These are phyloP conservation scores for Pulveroboletus sp. DNA, from an alignment of 768 basidiomycete genomes.

Conservation along the genomic window DNA sequence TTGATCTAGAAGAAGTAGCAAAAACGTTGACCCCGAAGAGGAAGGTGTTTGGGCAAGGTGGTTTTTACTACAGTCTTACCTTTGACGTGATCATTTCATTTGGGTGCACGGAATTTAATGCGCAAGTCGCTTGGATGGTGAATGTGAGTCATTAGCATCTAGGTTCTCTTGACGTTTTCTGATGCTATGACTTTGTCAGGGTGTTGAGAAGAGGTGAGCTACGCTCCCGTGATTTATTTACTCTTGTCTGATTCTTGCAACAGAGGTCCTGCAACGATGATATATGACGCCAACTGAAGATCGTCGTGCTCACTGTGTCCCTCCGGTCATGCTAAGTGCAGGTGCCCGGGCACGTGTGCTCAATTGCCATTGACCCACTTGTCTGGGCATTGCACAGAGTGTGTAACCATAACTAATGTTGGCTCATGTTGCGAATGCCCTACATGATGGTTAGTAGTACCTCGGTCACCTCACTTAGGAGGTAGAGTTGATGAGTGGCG, in stretches of 20 bases:
- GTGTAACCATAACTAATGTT: not conserved
- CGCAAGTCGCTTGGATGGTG: conserved; percentile 12
- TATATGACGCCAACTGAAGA: conserved; percentile 6
- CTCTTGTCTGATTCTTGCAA: not conserved
- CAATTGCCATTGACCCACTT: not conserved
- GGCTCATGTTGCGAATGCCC: not conserved
- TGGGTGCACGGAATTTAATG: conserved; percentile 24
- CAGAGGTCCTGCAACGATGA: conserved; percentile 3
- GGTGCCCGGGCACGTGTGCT: not conserved
- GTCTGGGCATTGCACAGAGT: not conserved
- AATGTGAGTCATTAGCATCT: conserved; percentile 1
- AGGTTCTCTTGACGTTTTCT: not conserved
- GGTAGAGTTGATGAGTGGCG: too few species aligned
- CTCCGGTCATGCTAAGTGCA: not conserved
- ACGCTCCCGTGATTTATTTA: too few species aligned
- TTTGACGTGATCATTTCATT: conserved; percentile 14
- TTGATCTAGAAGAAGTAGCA: conserved; percentile 6
- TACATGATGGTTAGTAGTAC: not conserved
- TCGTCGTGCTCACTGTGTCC: not conserved
- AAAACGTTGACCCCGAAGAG: not conserved
- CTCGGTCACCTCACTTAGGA: too few species aligned
- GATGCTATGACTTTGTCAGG: not conserved
- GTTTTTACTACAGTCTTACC: conserved; percentile 3
- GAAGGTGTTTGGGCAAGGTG: not conserved
- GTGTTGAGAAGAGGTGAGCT: conserved; percentile 9